Percentiles rank a stretch among this genome's conserved stretches.
phyloP scores from a whole-genome alignment of 495 filamentous ascomycete species.

The Penicillium coffeae region DNA sequence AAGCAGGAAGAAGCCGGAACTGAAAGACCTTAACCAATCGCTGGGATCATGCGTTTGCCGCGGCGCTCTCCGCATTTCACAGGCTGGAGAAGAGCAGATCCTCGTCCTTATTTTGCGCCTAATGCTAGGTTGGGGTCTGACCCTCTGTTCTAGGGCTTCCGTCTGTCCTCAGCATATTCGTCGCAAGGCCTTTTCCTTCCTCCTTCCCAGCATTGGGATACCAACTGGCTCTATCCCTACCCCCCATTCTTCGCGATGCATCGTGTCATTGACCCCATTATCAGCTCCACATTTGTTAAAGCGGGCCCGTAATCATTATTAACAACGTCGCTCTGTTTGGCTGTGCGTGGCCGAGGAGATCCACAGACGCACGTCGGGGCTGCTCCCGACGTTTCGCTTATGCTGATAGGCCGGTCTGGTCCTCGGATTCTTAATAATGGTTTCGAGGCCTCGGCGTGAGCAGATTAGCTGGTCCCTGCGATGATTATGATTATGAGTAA shows the following conservation, averaged over 20 bases:
- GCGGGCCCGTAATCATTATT: conserved; percentile 4
- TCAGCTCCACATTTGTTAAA: background rate
- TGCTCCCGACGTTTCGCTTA: background rate
- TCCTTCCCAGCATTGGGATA: no score
- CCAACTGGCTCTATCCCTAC: background rate
- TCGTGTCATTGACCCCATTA: background rate
- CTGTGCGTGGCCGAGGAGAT: background rate
- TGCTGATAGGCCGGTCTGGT: background rate
- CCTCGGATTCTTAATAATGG: background rate
- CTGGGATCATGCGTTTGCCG: background rate
- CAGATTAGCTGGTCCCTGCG: no score
- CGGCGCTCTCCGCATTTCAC: background rate
- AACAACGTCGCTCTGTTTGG: conserved; percentile 2
- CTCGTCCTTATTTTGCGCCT: background rate
- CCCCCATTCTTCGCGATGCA: background rate
- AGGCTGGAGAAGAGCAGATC: background rate
- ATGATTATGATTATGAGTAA: no score
- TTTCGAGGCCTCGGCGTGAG: no score
- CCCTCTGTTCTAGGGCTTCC: background rate
- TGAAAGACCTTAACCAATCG: background rate
- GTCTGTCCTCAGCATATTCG: no score
- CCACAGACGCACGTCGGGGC: background rate
- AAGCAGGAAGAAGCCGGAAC: conserved; percentile 7
- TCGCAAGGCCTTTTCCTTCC: no score
- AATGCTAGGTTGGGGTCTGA: background rate